phyloP scores from a whole-genome alignment of 768 basidiomycete genomes.

The Boletus rufocinnamomeus region DNA sequence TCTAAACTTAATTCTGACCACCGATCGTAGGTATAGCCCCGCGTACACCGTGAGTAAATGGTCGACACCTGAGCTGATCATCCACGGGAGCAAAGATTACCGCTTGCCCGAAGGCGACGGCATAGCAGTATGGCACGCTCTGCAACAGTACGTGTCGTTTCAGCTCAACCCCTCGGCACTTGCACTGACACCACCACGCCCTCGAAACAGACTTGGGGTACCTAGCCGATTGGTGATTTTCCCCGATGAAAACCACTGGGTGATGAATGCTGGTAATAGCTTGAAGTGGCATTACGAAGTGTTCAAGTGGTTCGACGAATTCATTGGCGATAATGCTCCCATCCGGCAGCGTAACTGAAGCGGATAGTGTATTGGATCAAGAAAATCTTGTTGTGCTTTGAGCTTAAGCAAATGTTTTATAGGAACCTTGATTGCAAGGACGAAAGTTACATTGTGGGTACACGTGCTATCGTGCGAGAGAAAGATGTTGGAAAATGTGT shows the following conservation, averaged over 20 bases:
- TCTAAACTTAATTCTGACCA: background rate
- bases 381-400: background rate
- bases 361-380: background rate
- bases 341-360: conserved; percentile 16
- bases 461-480: conserved; percentile 3
- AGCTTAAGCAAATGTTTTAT: background rate
- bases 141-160: conserved; percentile 66
- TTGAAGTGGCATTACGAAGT: conserved; percentile 97
- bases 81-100: conserved; percentile 89
- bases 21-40: conserved; percentile 62
- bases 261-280: conserved; percentile 77
- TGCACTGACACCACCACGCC: background rate
- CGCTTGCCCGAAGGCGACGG: conserved; percentile 85
- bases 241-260: conserved; percentile 95
- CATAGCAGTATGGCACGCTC: conserved; percentile 80
- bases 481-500: conserved; percentile 6
- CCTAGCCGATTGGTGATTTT: conserved; percentile 81
- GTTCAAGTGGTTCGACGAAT: conserved; percentile 84
- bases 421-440: conserved; percentile 2
- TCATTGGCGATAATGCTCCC: conserved; percentile 43
- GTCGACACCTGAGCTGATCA: conserved; percentile 81
- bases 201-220: conserved; percentile 54
- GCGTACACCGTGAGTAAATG: conserved; percentile 80
- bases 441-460: conserved; percentile 10
- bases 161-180: background rate